Evolutionary conservation across 257 asterid genomes (phyloP).

Genomic region (Solanum virginianum): DNA sequence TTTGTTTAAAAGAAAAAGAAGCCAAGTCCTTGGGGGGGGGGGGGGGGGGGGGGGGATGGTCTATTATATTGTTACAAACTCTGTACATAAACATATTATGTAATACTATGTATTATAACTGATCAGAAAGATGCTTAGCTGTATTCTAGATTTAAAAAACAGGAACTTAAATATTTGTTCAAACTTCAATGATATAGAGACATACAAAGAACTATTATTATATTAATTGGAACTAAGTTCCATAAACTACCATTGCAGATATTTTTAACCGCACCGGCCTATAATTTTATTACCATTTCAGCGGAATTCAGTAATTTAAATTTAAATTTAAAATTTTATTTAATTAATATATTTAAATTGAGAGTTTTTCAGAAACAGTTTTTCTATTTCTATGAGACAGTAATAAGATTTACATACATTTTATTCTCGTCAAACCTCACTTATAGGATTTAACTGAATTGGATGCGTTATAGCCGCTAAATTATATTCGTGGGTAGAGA

Average conservation of each 20-base stretch:
- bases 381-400: no score
- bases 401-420: no score
- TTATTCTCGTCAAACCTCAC: no score
- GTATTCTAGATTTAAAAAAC: conserved; percentile 16
- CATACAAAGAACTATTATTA: background rate
- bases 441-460: no score
- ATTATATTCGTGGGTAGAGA: background rate
- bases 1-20: background rate
- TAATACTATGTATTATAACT: background rate
- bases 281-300: background rate
- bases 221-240: background rate
- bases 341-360: no score
- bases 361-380: no score
- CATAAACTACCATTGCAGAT: background rate
- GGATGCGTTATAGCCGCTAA: background rate
- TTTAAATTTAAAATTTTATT: no score
- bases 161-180: background rate
- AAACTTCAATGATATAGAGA: background rate
- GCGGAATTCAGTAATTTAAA: background rate
- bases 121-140: conserved; percentile 5
- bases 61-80: background rate
- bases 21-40: background rate
- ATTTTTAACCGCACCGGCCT: background rate
- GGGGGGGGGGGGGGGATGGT: background rate
- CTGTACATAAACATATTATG: background rate